Evolutionary conservation across 805 yeast species (phyloP).

Genomic region (Barnettozyma pratensis): DNA sequence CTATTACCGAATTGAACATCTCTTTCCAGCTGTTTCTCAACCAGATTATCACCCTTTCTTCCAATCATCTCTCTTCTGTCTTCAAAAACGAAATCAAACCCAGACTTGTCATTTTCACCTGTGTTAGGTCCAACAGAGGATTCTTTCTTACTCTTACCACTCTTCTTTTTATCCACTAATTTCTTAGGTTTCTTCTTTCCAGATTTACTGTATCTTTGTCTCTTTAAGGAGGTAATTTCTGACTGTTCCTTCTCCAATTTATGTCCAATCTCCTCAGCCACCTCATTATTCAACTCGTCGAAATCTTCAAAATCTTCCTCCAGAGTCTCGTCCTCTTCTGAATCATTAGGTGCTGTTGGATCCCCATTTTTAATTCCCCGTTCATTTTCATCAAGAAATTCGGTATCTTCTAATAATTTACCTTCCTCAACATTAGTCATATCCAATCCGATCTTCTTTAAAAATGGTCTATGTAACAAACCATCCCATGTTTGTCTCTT

Average conservation of each 20-base stretch:
- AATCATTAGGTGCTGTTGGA: not conserved
- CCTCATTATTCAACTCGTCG: not conserved
- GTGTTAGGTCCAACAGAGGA: not conserved
- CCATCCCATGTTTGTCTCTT: constrained; percentile 4
- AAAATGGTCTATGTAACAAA: constrained; percentile 2
- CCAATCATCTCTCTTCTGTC: not conserved
- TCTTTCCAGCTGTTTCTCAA: too few species aligned
- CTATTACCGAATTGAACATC: too few species aligned
- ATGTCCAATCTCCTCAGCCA: not conserved
- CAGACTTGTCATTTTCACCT: not conserved
- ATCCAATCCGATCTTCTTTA: constrained; percentile 5
- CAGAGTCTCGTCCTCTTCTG: not conserved
- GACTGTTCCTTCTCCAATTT: not conserved
- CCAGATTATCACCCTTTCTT: too few species aligned
- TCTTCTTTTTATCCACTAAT: not conserved
- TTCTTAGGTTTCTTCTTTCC: not conserved
- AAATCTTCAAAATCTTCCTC: not conserved
- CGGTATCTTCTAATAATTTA: not conserved
- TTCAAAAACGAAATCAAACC: not conserved
- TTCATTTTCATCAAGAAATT: not conserved
- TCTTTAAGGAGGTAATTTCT: not conserved
- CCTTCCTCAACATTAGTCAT: not conserved
- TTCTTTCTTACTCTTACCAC: not conserved
- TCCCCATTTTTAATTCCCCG: too few species aligned
- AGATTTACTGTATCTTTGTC: not conserved